phyloP scores from a whole-genome alignment of 2,329 filamentous ascomycete species.

The Fusarium sp. region DNA sequence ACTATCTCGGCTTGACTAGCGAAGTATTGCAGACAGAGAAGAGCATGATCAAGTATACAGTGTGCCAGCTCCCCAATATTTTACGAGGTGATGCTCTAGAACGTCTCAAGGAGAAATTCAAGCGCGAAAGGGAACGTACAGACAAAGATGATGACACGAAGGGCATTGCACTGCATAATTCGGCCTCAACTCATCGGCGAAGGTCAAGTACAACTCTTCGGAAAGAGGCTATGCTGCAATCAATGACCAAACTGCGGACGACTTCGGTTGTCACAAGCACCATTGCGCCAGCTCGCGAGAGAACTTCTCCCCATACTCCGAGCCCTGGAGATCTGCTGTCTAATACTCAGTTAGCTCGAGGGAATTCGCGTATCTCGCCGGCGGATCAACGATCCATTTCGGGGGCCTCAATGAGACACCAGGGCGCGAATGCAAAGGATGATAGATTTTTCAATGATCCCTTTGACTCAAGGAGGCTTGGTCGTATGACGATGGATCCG shows the following conservation, averaged over 20 bases:
- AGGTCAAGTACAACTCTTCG: conserved; percentile 78
- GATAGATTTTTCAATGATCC: conserved; percentile 64
- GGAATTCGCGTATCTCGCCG: conserved; percentile 55
- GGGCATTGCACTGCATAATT: conserved; percentile 94
- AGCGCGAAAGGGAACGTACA: conserved; percentile 81
- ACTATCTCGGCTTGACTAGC: conserved; percentile 88
- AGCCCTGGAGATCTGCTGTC: conserved; percentile 82
- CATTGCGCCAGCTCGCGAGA: conserved; percentile 52
- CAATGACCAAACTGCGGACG: conserved; percentile 60
- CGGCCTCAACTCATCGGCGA: conserved; percentile 68
- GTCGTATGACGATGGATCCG: conserved; percentile 65
- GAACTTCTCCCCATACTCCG: conserved; percentile 57
- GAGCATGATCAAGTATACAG: conserved; percentile 91
- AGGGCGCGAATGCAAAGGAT: conserved; percentile 56
- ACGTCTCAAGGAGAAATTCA: conserved; percentile 92
- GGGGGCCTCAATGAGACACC: conserved; percentile 42
- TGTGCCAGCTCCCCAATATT: conserved; percentile 89
- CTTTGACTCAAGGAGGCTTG: conserved; percentile 61
- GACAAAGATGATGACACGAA: conserved; percentile 81
- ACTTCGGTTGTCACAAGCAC: conserved; percentile 53
- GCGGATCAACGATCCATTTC: conserved; percentile 27
- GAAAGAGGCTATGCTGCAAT: conserved; percentile 80
- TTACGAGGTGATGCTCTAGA: conserved; percentile 83
- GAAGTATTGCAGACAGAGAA: conserved; percentile 94
- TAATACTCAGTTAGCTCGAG: conserved; percentile 75